A percentile compares a stretch with the other conserved stretches of the same genome.
phyloP scores from a whole-genome alignment of 129 eudicot species.

The Dittrichia graveolens region DNA sequence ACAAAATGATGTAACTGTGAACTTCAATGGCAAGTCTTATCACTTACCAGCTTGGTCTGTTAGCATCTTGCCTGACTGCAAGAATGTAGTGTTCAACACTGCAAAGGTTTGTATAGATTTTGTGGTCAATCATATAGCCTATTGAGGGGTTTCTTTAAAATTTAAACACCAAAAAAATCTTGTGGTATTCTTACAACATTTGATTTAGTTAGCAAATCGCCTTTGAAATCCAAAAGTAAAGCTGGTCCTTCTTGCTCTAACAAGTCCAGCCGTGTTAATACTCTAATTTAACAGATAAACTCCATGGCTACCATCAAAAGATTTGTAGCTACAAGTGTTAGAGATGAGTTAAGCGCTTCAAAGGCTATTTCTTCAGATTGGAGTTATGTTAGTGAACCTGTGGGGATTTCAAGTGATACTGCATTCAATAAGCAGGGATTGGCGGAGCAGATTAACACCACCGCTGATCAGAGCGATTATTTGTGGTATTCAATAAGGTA shows the following conservation, averaged over 20 bases:
- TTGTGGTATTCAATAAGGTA: slow-evolving; percentile 95
- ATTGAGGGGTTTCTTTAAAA: background rate
- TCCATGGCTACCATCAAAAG: slow-evolving; percentile 56
- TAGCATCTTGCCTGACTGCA: slow-evolving; percentile 99
- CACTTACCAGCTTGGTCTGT: slow-evolving; percentile 96
- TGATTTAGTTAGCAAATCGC: background rate
- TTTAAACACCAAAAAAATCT: background rate
- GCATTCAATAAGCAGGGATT: slow-evolving; percentile 62
- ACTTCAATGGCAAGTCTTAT: slow-evolving; percentile 76
- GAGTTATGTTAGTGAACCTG: slow-evolving; percentile 83
- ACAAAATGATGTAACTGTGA: slow-evolving; percentile 67
- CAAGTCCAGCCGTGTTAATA: slow-evolving; percentile 3
- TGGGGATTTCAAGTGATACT: slow-evolving; percentile 68
- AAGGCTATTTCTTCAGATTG: slow-evolving; percentile 53
- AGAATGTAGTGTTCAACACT: slow-evolving; percentile 81
- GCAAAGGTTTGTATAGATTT: slow-evolving; percentile 68
- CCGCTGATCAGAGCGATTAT: slow-evolving; percentile 90
- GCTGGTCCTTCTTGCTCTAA: background rate
- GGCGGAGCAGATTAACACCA: slow-evolving; percentile 85
- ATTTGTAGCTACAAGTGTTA: slow-evolving; percentile 44
- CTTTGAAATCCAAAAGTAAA: slow-evolving; percentile 18
- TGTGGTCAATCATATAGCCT: slow-evolving; percentile 8
- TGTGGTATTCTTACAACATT: background rate
- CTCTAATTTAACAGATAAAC: slow-evolving; percentile 58
- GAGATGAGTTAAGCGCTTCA: slow-evolving; percentile 44